phyloP scores from a whole-genome alignment of 495 filamentous ascomycete genomes.

The Trichoderma orchidacearum region DNA sequence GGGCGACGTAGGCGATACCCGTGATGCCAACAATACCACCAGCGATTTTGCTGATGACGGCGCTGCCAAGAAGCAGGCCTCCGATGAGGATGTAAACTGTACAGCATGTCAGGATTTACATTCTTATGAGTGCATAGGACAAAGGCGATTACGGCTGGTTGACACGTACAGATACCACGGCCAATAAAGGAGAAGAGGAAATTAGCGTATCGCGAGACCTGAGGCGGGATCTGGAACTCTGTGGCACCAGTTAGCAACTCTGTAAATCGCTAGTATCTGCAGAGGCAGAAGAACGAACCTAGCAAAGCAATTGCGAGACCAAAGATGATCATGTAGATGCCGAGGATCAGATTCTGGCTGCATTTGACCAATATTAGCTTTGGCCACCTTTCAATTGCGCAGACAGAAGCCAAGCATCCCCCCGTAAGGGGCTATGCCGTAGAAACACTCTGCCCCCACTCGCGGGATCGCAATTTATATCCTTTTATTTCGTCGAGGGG shows the following conservation, averaged over 20 bases:
- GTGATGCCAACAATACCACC: slow-evolving; percentile 61
- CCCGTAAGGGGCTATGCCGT: too few species aligned
- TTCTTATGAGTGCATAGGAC: slow-evolving; percentile 11
- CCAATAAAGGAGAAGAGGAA: slow-evolving; percentile 98
- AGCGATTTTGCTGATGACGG: slow-evolving; percentile 43
- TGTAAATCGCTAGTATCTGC: neutral
- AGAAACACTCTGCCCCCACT: too few species aligned
- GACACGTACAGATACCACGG: slow-evolving; percentile 76
- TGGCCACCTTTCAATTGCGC: neutral
- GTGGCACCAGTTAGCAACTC: slow-evolving; percentile 5
- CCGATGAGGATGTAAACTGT: slow-evolving; percentile 95
- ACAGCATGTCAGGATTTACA: too few species aligned
- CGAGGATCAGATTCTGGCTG: slow-evolving; percentile 60
- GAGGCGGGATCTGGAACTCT: slow-evolving; percentile 92
- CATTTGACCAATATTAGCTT: neutral
- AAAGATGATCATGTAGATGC: slow-evolving; percentile 78
- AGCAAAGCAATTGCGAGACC: slow-evolving; percentile 58
- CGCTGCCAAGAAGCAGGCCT: slow-evolving; percentile 58
- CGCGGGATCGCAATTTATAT: too few species aligned
- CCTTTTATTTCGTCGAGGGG: too few species aligned
- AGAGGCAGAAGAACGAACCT: slow-evolving; percentile 11
- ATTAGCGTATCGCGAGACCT: slow-evolving; percentile 81
- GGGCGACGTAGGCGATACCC: slow-evolving; percentile 63
- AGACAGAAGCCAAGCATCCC: too few species aligned
- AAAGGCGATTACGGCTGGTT: neutral